These are phyloP conservation scores for Trametes polyzona DNA, from an alignment of 1,284 basidiomycete species.

Conservation along the genomic window DNA sequence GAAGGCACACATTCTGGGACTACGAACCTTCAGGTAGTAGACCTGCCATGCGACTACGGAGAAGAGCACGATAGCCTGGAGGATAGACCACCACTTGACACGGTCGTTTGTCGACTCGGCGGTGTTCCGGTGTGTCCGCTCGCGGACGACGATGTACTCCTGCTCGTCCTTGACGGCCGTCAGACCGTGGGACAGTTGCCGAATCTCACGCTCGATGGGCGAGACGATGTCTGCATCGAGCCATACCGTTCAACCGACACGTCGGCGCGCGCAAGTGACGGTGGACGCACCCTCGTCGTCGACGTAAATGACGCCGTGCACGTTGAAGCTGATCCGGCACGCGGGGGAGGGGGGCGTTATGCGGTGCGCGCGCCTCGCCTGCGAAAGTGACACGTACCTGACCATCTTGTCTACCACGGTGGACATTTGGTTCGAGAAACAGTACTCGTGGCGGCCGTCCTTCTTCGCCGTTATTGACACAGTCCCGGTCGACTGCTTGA, in stretches of 20 bases:
- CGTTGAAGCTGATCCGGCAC: constrained; percentile 85
- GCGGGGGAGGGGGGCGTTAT: not conserved
- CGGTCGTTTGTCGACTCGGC: constrained; percentile 94
- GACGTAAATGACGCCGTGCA: constrained; percentile 95
- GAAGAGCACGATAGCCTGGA: constrained; percentile 88
- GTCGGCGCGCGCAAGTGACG: not conserved
- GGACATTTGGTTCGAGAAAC: constrained; percentile 98
- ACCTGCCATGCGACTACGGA: constrained; percentile 96
- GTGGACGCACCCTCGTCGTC: constrained; percentile 74
- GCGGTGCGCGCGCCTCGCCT: constrained; percentile 15
- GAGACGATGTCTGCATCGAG: constrained; percentile 69
- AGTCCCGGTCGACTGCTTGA: constrained; percentile 89
- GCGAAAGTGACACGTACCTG: constrained; percentile 57
- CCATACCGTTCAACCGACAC: not conserved
- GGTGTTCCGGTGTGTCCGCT: constrained; percentile 92
- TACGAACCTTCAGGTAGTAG: constrained; percentile 91
- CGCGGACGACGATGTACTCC: constrained; percentile 96
- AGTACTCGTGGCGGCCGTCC: constrained; percentile 93
- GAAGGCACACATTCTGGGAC: not conserved
- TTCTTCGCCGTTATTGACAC: constrained; percentile 85
- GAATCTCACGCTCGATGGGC: constrained; percentile 96
- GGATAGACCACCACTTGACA: constrained; percentile 99
- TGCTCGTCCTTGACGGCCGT: constrained; percentile 98
- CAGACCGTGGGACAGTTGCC: constrained; percentile 83
- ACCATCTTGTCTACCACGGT: constrained; percentile 94